A percentile compares a stretch with the other conserved stretches of the same genome.
Evolutionary conservation across 2,329 filamentous ascomycete genomes (phyloP).

Genomic region (Monosporascus ibericus): DNA sequence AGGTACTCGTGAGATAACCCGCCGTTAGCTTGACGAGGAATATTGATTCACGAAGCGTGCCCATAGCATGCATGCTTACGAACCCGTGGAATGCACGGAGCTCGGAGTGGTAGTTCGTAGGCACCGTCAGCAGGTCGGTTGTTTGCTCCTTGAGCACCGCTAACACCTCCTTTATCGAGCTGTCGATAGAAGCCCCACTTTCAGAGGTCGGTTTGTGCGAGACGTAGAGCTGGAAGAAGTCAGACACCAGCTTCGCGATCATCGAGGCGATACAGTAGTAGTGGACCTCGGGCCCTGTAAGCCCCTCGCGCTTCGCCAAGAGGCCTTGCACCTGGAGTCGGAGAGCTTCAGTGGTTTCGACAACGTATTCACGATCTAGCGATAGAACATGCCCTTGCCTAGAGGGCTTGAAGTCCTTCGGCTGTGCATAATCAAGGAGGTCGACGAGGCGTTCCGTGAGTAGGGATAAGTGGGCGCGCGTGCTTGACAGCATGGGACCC

Average conservation of each 20-base stretch:
- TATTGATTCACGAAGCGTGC: constrained; percentile 31
- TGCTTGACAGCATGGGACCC: constrained; percentile 31
- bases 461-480: constrained; percentile 41
- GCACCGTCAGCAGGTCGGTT: constrained; percentile 10
- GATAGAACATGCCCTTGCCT: constrained; percentile 31
- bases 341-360: constrained; percentile 27
- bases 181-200: constrained; percentile 3
- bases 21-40: constrained; percentile 25
- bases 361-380: constrained; percentile 38
- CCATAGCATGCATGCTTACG: constrained; percentile 28
- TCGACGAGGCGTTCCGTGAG: constrained; percentile 48
- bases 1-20: constrained; percentile 21
- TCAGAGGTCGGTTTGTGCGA: constrained; percentile 2
- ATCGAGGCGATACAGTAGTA: constrained; percentile 1
- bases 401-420: constrained; percentile 43
- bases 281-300: constrained; percentile 1
- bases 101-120: constrained; percentile 8
- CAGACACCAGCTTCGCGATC: constrained; percentile 8
- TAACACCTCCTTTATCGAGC: constrained; percentile 1
- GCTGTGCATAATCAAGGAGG: constrained; percentile 40
- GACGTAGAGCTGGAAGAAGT: constrained; percentile 8
- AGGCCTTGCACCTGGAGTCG: constrained; percentile 5
- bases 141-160: constrained; percentile 11
- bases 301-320: not conserved
- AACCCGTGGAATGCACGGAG: constrained; percentile 22